Conservation (phyloP, 306 rosid species). For the Myrica gale region DNA sequence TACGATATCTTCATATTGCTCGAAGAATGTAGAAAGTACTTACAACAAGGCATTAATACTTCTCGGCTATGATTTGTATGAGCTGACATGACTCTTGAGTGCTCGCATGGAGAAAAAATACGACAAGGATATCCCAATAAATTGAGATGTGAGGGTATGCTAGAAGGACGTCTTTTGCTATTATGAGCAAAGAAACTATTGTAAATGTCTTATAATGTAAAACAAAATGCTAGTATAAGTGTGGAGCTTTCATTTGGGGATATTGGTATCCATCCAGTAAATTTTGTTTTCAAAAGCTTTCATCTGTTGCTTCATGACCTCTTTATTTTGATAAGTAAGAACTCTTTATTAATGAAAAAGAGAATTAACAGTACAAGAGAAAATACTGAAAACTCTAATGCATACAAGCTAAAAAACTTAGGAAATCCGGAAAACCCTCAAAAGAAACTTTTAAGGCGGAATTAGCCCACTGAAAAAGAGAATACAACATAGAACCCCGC, state of each 20-base stretch:
- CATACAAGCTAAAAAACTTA: no score
- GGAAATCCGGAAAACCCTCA: no score
- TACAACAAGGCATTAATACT: not conserved
- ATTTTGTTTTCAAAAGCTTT: not conserved
- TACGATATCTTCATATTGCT: no score
- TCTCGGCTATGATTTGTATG: not conserved
- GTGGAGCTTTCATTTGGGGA: not conserved
- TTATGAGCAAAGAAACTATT: not conserved
- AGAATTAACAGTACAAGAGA: no score
- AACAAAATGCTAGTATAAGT: not conserved
- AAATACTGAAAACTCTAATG: no score
- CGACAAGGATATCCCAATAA: not conserved
- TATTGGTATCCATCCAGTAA: not conserved
- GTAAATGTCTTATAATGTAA: not conserved
- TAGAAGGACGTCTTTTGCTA: not conserved
- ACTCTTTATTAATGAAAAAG: no score
- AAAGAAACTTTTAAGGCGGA: no score
- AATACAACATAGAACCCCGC: no score
- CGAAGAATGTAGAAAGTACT: not conserved
- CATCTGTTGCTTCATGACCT: not conserved
- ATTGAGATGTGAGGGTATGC: not conserved
- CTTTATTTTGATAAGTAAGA: not conserved
- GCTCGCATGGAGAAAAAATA: not conserved
- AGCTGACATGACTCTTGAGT: not conserved
- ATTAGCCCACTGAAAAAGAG: no score